Evolutionary conservation across 805 yeast genomes (phyloP).

Genomic region (Myxozyma nipponensis): DNA sequence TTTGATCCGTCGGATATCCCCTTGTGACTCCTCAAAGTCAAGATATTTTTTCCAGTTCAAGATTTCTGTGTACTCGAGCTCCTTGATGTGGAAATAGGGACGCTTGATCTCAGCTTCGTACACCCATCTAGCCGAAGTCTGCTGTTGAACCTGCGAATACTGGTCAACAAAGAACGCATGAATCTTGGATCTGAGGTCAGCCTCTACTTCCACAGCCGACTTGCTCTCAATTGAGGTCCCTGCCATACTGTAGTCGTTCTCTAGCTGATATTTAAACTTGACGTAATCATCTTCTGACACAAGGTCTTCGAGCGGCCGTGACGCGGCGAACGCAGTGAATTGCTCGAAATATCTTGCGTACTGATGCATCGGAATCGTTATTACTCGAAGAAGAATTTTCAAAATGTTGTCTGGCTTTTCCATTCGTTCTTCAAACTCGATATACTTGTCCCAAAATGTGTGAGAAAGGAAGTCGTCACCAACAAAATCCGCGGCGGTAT

Average conservation of each 20-base stretch:
- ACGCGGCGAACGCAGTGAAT: constrained; percentile 35
- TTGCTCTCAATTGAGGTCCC: constrained; percentile 9
- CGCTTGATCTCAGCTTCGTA: constrained; percentile 64
- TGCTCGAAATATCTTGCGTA: constrained; percentile 69
- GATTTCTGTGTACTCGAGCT: constrained; percentile 44
- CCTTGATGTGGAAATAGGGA: constrained; percentile 52
- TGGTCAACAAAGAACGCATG: constrained; percentile 45
- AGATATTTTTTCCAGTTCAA: constrained; percentile 63
- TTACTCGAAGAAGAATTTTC: constrained; percentile 39
- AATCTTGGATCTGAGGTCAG: constrained; percentile 43
- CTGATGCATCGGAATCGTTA: constrained; percentile 71
- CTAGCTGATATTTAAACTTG: constrained; percentile 31
- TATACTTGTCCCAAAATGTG: constrained; percentile 73
- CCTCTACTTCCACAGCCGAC: constrained; percentile 36
- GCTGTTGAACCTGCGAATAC: constrained; percentile 47
- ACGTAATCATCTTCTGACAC: constrained; percentile 34
- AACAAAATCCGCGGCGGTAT: constrained; percentile 46
- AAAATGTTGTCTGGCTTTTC: constrained; percentile 43
- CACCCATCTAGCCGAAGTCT: constrained; percentile 62
- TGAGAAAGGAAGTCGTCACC: constrained; percentile 78
- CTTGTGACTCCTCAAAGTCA: constrained; percentile 46
- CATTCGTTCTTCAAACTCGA: constrained; percentile 55
- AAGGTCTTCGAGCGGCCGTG: constrained; percentile 37
- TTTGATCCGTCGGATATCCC: constrained; percentile 35
- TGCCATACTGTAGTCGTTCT: constrained; percentile 20